Percentiles rank a stretch among this genome's conserved stretches.
phyloP scores from a whole-genome alignment of 2,329 filamentous ascomycete species.

The Gyromitra esculenta region DNA sequence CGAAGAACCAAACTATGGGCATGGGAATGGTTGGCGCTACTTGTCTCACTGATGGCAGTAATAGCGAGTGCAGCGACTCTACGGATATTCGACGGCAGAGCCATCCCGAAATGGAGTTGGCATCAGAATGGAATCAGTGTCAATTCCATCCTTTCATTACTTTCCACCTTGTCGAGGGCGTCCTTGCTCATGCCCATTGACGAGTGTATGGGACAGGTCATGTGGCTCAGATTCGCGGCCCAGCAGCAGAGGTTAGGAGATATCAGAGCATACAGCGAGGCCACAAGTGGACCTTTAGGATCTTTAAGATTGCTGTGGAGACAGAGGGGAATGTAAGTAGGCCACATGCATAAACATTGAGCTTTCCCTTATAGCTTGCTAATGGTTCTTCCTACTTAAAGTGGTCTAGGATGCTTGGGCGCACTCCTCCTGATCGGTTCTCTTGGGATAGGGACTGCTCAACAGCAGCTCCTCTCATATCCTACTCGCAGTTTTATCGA shows the following conservation, averaged over 20 bases:
- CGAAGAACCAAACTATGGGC: constrained; percentile 37
- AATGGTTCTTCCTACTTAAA: background rate
- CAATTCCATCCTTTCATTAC: constrained; percentile 40
- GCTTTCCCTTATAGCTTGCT: background rate
- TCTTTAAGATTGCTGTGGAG: constrained; percentile 37
- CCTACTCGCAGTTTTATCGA: constrained; percentile 28
- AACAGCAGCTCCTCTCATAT: constrained; percentile 53
- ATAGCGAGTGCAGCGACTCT: constrained; percentile 28
- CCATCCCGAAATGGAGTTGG: constrained; percentile 49
- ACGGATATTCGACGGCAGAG: constrained; percentile 19
- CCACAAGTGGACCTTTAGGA: constrained; percentile 35
- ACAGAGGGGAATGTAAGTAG: constrained; percentile 45
- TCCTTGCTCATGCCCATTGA: constrained; percentile 45
- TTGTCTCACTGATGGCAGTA: constrained; percentile 29
- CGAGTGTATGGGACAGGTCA: constrained; percentile 52
- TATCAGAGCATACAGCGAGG: constrained; percentile 18
- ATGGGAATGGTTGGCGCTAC: constrained; percentile 47
- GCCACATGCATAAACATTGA: too few relatives aligned
- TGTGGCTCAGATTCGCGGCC: constrained; percentile 44
- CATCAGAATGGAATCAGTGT: constrained; percentile 39
- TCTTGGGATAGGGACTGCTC: constrained; percentile 44
- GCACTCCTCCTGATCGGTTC: constrained; percentile 41
- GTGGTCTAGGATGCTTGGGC: constrained; percentile 39
- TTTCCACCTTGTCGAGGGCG: constrained; percentile 43
- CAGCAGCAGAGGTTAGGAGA: constrained; percentile 38